Conservation (phyloP, 495 filamentous ascomycete genomes). For the Neurospora sp. region DNA sequence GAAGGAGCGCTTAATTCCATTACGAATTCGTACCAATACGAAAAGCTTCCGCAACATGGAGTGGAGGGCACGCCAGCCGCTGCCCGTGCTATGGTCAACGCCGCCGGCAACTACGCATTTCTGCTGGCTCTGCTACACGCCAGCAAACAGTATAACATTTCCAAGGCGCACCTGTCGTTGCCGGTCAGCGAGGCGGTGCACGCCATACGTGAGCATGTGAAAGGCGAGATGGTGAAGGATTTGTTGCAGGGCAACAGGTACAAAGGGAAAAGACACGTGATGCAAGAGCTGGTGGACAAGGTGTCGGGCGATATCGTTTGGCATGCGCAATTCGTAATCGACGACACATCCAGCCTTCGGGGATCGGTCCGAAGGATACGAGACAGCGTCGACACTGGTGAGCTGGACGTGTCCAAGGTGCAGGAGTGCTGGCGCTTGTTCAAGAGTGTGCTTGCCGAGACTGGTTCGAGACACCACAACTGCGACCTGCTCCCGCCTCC, state of each 20-base stretch:
- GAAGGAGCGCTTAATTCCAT: fast-evolving
- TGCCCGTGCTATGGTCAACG: neutral
- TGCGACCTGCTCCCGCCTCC: neutral
- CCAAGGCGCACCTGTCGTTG: neutral
- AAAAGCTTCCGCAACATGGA: neutral
- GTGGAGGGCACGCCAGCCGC: neutral
- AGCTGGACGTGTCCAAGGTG: neutral
- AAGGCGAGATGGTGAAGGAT: neutral
- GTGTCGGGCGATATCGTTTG: neutral
- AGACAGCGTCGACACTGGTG: neutral
- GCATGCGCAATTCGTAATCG: neutral
- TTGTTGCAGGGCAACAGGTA: neutral
- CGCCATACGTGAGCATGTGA: neutral
- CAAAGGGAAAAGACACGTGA: neutral
- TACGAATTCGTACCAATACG: neutral
- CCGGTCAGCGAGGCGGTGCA: neutral
- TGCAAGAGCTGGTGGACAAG: neutral
- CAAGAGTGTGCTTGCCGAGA: neutral
- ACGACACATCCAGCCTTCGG: neutral
- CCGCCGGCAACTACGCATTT: neutral
- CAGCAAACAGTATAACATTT: neutral
- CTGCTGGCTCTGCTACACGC: neutral
- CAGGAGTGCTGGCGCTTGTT: neutral
- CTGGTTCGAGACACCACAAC: too few species aligned
- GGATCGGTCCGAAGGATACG: neutral